Conservation (phyloP, 2,329 filamentous ascomycete genomes). For the Diaporthe sp. region DNA sequence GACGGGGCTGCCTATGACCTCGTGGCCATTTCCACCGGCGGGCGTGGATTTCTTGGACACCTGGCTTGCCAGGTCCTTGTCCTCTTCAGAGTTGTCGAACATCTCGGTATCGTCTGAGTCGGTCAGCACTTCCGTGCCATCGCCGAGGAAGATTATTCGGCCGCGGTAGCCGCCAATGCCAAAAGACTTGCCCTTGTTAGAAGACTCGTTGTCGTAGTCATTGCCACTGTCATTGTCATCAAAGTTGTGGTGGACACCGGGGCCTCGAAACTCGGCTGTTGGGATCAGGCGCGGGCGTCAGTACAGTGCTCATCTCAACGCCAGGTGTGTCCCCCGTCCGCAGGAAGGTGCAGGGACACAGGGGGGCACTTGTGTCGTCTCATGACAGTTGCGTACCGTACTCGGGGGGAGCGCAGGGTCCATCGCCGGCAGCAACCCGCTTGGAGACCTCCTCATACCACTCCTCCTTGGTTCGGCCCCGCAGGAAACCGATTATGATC, state of each 20-base stretch:
- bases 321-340: neutral
- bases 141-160: slow-evolving; percentile 92
- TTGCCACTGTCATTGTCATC: slow-evolving; percentile 83
- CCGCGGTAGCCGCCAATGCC: slow-evolving; percentile 78
- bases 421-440: slow-evolving; percentile 95
- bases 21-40: slow-evolving; percentile 39
- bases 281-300: slow-evolving; percentile 40
- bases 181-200: slow-evolving; percentile 68
- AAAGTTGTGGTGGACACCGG: slow-evolving; percentile 83
- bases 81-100: slow-evolving; percentile 88
- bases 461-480: slow-evolving; percentile 93
- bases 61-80: slow-evolving; percentile 87
- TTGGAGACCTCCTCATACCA: slow-evolving; percentile 98
- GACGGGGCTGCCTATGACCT: slow-evolving; percentile 34
- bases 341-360: neutral
- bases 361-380: neutral
- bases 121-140: slow-evolving; percentile 92
- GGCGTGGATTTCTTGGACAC: slow-evolving; percentile 71
- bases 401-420: slow-evolving; percentile 97
- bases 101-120: slow-evolving; percentile 92
- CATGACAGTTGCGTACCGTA: slow-evolving; percentile 82
- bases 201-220: slow-evolving; percentile 74
- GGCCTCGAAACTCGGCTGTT: slow-evolving; percentile 85
- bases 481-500: slow-evolving; percentile 87
- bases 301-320: slow-evolving; percentile 4